Base-by-base conservation (phyloP, 805 yeast species). In the Ogataea thermomethanolica region DNA sequence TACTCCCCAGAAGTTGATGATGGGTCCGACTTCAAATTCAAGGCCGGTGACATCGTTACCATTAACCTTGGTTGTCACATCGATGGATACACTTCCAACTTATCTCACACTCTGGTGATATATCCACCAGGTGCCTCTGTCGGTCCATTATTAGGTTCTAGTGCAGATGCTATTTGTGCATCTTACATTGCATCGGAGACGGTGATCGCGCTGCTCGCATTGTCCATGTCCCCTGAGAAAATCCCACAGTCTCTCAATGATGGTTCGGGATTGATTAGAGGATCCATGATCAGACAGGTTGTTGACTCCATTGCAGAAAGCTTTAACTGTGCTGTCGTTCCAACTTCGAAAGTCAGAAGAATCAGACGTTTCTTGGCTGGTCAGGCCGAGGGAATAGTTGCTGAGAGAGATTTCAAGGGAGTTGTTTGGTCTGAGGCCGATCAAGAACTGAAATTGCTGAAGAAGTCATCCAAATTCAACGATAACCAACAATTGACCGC, bases 341-440 rank as follows among this genome's bases (percentile, higher is more conserved):
- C 98, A 23, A 95, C 96, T 0, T 86, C 96, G 15, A 81, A 87
- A 61, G 85, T 93, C 30, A 83, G 99, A 67, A 78, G 96, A 62
- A 74, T 90, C 43, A 78, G 96, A 70, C 78, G 98, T 59, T 93
- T 91, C 56, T 76, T 93, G 58, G 95, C 95, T 28, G 99, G 99
- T 39, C 99, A 93, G 70, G 82, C 90, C 44, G 95, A 88, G 58
- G 93, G 89, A 59, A 70, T 89, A 40, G 93, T 89, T 49, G 91
- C 90, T 27, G 99, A 91, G 68, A 76, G 81, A 58, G 96, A 87
- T 50, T 86, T 84, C 66, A 90, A 91, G 65, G 96, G 96, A 58
- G 95, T 90, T 39, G 84, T 76, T 21, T 85, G 95, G 95, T 74
- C 83, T 39, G 95, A 85, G 66, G 71, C 81, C 27, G 84, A 84